Conservation (phyloP, 371 early-diverging fungal genomes). For the Thermomucor indicae-seudaticae region DNA sequence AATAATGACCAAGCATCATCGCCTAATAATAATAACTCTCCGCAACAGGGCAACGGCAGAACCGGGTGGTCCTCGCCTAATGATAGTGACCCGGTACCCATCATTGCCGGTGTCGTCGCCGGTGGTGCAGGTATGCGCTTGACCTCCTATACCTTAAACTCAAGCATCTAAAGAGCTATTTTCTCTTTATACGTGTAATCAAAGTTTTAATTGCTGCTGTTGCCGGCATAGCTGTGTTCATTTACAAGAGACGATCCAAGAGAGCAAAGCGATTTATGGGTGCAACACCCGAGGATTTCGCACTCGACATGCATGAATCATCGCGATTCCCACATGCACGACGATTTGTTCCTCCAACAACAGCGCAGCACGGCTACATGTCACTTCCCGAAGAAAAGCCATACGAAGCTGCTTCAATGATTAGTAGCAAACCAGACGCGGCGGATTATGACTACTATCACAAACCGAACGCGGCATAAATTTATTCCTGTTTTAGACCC, state of each 20-base stretch:
- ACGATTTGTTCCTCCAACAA: constrained; percentile 15
- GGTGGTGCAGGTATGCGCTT: constrained; percentile 30
- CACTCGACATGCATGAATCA: constrained; percentile 24
- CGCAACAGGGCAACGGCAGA: background rate
- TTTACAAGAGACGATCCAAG: background rate
- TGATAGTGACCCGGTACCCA: constrained; percentile 12
- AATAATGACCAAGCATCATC: background rate
- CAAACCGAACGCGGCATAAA: constrained; percentile 82
- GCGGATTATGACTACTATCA: constrained; percentile 15
- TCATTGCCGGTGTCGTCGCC: constrained; percentile 31
- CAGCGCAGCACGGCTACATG: constrained; percentile 9
- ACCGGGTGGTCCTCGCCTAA: background rate
- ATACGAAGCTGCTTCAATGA: background rate
- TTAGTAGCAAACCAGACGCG: background rate
- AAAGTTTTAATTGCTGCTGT: constrained; percentile 33
- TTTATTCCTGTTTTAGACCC: background rate
- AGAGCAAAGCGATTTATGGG: background rate
- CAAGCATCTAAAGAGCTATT: background rate
- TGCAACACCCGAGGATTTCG: constrained; percentile 34
- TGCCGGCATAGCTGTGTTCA: constrained; percentile 29
- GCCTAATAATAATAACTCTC: background rate
- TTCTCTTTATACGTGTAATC: constrained; percentile 5
- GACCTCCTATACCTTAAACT: background rate
- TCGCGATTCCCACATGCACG: constrained; percentile 9
- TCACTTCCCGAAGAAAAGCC: background rate